Evolutionary conservation across 2,329 filamentous ascomycete species (phyloP).

Genomic region (Xylaria sp.): DNA sequence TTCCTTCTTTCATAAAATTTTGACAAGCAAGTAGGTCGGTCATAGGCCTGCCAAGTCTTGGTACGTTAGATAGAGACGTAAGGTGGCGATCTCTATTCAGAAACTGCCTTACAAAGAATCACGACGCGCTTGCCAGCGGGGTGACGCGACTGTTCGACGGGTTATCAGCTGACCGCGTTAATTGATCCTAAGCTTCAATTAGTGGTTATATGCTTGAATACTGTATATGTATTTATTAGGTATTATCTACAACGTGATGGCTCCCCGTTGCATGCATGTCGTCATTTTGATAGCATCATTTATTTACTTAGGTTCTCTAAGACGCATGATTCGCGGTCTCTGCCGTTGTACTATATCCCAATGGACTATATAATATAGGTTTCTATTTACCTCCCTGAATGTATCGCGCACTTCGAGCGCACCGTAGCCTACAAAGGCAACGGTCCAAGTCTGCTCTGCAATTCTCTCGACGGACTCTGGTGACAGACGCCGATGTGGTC

Average conservation of each 20-base stretch:
- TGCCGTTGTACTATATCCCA: conserved; percentile 3
- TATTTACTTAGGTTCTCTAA: not conserved
- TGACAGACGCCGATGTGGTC: conserved; percentile 62
- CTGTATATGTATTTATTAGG: not conserved
- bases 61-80: not conserved
- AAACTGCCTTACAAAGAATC: not conserved
- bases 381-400: conserved; percentile 30
- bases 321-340: not conserved
- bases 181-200: not conserved
- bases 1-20: not conserved
- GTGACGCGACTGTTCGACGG: conserved; percentile 44
- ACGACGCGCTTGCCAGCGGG: conserved; percentile 25
- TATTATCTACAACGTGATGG: too few species aligned
- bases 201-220: not conserved
- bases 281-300: not conserved
- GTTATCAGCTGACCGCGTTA: conserved; percentile 55
- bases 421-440: conserved; percentile 37
- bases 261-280: too few species aligned
- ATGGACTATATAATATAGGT: conserved; percentile 33
- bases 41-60: not conserved
- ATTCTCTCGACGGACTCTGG: conserved; percentile 52
- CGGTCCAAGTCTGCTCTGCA: conserved; percentile 36
- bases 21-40: not conserved
- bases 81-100: not conserved
- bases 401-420: conserved; percentile 42